A percentile compares a stretch with the other conserved stretches of the same genome.
These are phyloP conservation scores for Lepidium didymum DNA, from an alignment of 345 rosid genomes.

Conservation along the genomic window DNA sequence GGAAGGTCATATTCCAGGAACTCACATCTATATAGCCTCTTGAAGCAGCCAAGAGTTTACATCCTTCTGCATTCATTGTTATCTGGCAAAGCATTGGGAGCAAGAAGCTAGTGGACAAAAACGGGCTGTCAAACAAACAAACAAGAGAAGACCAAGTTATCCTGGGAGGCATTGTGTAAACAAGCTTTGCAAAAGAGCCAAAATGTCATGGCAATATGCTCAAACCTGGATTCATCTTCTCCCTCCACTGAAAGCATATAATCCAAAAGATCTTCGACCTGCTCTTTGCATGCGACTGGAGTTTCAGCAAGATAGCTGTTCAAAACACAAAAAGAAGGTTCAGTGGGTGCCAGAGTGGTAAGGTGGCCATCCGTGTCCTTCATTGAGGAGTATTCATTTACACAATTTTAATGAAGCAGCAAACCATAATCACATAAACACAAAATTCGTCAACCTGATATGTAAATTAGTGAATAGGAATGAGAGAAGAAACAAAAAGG, in stretches of 20 bases:
- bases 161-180: slow-evolving; percentile 12
- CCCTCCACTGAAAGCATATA: slow-evolving; percentile 83
- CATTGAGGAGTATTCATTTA: neutral
- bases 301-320: slow-evolving; percentile 86
- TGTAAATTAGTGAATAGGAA: neutral
- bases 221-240: slow-evolving; percentile 81
- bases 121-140: slow-evolving; percentile 48
- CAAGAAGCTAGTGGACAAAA: slow-evolving; percentile 61
- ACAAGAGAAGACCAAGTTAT: slow-evolving; percentile 13
- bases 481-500: neutral
- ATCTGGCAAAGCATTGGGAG: slow-evolving; percentile 89
- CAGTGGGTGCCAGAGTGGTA: neutral
- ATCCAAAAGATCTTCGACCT: slow-evolving; percentile 55
- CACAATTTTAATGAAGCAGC: neutral
- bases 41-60: slow-evolving; percentile 47
- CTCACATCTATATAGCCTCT: slow-evolving; percentile 66
- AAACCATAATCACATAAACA: neutral
- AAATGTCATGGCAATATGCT: neutral
- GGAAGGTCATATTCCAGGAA: slow-evolving; percentile 7
- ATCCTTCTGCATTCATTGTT: slow-evolving; percentile 65
- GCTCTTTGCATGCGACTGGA: slow-evolving; percentile 71
- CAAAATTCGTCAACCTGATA: neutral
- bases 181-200: neutral
- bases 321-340: neutral
- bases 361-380: neutral